phyloP scores from a whole-genome alignment of 1,139 yeast species.

The Pichia sp. region DNA sequence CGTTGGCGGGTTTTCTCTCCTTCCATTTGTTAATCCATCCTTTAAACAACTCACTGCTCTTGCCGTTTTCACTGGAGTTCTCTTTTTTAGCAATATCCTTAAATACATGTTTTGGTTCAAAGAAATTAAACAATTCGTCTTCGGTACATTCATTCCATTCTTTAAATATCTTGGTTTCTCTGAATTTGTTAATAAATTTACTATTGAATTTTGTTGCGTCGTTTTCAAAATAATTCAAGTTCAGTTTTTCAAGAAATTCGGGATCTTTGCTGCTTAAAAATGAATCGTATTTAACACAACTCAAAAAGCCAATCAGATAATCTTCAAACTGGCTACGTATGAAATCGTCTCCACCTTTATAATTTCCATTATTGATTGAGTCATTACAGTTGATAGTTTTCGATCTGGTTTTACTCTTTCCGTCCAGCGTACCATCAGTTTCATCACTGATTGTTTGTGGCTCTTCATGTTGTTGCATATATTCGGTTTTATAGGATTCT shows the following conservation, averaged over 20 bases:
- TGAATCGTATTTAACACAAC: constrained; percentile 63
- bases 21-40: not conserved
- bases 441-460: not conserved
- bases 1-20: not conserved
- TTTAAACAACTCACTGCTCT: not conserved
- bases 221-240: constrained; percentile 24
- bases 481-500: constrained; percentile 22
- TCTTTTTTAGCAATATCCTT: not conserved
- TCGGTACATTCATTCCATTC: constrained; percentile 73
- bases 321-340: constrained; percentile 86
- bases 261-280: constrained; percentile 34
- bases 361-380: constrained; percentile 38
- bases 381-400: constrained; percentile 36
- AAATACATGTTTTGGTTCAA: constrained; percentile 64
- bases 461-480: not conserved
- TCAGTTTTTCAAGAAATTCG: constrained; percentile 6
- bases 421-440: constrained; percentile 14
- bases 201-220: constrained; percentile 44
- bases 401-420: constrained; percentile 19
- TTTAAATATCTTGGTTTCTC: constrained; percentile 51
- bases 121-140: constrained; percentile 81
- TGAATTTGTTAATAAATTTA: constrained; percentile 60
- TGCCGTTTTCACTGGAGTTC: not conserved
- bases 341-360: constrained; percentile 81
- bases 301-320: constrained; percentile 66